phyloP scores from a whole-genome alignment of 306 rosid genomes.

The Myrica gale region DNA sequence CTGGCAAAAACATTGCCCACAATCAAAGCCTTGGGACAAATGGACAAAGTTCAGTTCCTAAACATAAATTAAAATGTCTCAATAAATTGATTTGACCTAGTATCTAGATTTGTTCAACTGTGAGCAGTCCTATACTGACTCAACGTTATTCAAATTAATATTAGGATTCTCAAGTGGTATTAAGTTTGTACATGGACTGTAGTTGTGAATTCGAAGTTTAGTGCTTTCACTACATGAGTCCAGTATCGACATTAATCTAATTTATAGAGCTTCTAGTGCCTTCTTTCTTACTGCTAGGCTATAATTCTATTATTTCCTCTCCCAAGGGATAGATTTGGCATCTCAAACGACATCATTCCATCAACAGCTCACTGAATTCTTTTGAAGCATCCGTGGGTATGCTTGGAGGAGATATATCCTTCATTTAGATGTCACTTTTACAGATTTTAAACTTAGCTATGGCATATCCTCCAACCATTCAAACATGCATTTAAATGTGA shows the following conservation, averaged over 20 bases:
- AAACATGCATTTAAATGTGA: background rate
- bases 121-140: background rate
- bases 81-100: background rate
- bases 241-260: background rate
- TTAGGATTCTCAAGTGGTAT: background rate
- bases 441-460: too few species aligned
- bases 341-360: background rate
- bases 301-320: background rate
- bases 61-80: background rate
- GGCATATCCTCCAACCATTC: background rate
- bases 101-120: background rate
- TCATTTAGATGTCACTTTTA: background rate
- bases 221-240: background rate
- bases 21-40: constrained; percentile 60
- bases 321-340: background rate
- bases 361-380: background rate
- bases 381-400: background rate
- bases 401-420: background rate
- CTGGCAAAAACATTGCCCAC: constrained; percentile 62
- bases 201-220: background rate
- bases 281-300: background rate
- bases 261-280: background rate
- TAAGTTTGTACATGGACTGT: background rate
- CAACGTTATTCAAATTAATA: background rate
- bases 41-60: constrained; percentile 43